Conservation (phyloP, 2,329 filamentous ascomycete genomes). For the Pestalotiopsis sp. region DNA sequence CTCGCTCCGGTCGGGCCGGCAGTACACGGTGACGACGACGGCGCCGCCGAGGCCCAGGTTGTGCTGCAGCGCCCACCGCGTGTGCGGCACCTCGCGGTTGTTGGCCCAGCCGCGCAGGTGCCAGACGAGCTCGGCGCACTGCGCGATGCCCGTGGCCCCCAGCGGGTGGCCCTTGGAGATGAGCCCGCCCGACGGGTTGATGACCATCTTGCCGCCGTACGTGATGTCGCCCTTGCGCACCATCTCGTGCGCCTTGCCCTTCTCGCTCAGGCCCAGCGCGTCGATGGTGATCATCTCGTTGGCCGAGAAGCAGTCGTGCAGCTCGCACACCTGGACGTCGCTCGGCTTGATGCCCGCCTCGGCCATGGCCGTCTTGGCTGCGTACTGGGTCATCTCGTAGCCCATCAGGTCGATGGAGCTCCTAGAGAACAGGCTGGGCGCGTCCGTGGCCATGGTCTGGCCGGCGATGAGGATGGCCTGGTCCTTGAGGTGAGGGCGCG, state of each 20-base stretch:
- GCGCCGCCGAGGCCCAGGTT: conserved; percentile 92
- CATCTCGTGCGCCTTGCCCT: conserved; percentile 89
- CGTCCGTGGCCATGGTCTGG: conserved; percentile 85
- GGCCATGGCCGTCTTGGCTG: conserved; percentile 68
- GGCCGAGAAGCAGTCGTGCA: conserved; percentile 96
- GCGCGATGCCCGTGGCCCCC: conserved; percentile 90
- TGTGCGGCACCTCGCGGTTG: conserved; percentile 73
- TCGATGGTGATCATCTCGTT: conserved; percentile 94
- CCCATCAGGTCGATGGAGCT: conserved; percentile 88
- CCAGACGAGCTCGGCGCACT: conserved; percentile 95
- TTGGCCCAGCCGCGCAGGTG: conserved; percentile 95
- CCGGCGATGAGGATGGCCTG: conserved; percentile 90
- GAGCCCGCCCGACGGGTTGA: conserved; percentile 92
- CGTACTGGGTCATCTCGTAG: conserved; percentile 78
- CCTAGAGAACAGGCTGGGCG: conserved; percentile 74
- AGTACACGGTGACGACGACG: conserved; percentile 87
- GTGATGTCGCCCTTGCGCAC: conserved; percentile 88
- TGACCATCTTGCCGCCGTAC: conserved; percentile 79
- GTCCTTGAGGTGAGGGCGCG: conserved; percentile 76
- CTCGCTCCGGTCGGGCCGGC: conserved; percentile 74
- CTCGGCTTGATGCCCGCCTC: conserved; percentile 71
- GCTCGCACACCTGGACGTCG: conserved; percentile 83
- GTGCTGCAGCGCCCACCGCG: conserved; percentile 80
- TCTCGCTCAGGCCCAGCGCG: conserved; percentile 76
- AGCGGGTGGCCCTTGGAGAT: conserved; percentile 97